Evolutionary conservation across 768 basidiomycete species (phyloP).

Genomic region (Psilocybe cubensis): DNA sequence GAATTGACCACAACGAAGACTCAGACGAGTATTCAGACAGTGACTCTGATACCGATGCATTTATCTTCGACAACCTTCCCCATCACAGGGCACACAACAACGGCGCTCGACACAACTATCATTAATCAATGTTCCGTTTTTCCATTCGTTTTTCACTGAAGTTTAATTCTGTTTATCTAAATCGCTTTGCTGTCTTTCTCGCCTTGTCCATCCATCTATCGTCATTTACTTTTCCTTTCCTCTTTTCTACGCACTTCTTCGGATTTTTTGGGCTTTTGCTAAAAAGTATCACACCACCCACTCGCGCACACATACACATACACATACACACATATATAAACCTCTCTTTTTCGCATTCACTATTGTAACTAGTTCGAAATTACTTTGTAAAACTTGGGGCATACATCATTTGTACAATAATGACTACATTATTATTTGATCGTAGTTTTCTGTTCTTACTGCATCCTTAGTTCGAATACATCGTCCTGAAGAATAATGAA

Average conservation of each 20-base stretch:
- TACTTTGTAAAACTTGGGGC: neutral
- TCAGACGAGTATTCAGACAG: constrained; percentile 53
- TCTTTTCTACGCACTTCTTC: too few relatives aligned
- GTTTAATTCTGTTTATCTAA: constrained; percentile 4
- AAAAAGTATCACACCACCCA: neutral
- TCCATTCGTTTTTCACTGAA: constrained; percentile 15
- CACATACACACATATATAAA: too few relatives aligned
- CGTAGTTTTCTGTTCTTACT: too few relatives aligned
- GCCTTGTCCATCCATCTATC: constrained; percentile 5
- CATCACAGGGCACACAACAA: constrained; percentile 48
- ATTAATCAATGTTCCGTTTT: constrained; percentile 15
- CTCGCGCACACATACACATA: neutral
- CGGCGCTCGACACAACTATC: constrained; percentile 41
- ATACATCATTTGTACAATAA: constrained; percentile 10
- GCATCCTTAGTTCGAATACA: too few relatives aligned
- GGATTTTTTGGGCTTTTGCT: too few relatives aligned
- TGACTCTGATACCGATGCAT: constrained; percentile 60
- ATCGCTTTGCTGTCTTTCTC: constrained; percentile 12
- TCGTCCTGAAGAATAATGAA: too few relatives aligned
- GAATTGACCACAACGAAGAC: constrained; percentile 45
- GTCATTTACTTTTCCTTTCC: constrained; percentile 7
- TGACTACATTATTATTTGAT: neutral
- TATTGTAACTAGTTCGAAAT: neutral
- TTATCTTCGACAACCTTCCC: constrained; percentile 61
- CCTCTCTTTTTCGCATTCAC: too few relatives aligned